Percentiles rank a stretch among this genome's conserved stretches.
Evolutionary conservation across 257 asterid genomes (phyloP).

Genomic region (Solanum acaule): DNA sequence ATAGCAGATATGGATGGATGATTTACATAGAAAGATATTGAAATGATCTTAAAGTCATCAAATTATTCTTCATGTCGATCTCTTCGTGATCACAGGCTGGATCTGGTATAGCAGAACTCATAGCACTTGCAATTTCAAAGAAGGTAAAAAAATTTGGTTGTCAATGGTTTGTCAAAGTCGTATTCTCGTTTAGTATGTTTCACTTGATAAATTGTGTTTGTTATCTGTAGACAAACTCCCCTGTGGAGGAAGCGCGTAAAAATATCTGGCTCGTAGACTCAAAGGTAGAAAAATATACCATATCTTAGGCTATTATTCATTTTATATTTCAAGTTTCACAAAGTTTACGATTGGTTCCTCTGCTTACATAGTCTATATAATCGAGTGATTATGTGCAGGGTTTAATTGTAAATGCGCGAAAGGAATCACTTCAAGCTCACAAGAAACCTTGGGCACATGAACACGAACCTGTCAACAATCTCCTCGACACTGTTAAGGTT

Average conservation of each 20-base stretch:
- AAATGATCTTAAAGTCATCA: background rate
- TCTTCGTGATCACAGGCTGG: slow-evolving; percentile 69
- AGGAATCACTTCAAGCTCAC: slow-evolving; percentile 83
- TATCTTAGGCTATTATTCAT: background rate
- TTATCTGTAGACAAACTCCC: slow-evolving; percentile 31
- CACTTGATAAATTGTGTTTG: background rate
- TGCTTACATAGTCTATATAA: background rate
- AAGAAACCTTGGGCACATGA: slow-evolving; percentile 97
- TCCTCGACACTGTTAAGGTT: slow-evolving; percentile 89
- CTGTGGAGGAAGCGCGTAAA: slow-evolving; percentile 63
- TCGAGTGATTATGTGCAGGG: slow-evolving; percentile 39
- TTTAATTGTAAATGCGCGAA: slow-evolving; percentile 62
- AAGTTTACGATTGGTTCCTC: background rate
- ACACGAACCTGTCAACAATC: slow-evolving; percentile 54
- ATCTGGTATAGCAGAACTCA: slow-evolving; percentile 93
- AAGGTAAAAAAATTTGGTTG: slow-evolving; percentile 30
- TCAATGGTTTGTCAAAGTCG: background rate
- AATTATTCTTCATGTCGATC: background rate
- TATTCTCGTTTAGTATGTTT: background rate
- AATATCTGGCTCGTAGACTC: slow-evolving; percentile 95
- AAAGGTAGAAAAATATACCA: slow-evolving; percentile 40
- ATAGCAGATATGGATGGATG: background rate
- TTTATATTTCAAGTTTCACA: background rate
- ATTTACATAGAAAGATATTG: background rate
- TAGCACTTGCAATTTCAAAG: slow-evolving; percentile 86